Percentiles rank a stretch among this genome's conserved stretches.
phyloP scores from a whole-genome alignment of 805 yeast genomes.

The Metschnikowia shivogae region DNA sequence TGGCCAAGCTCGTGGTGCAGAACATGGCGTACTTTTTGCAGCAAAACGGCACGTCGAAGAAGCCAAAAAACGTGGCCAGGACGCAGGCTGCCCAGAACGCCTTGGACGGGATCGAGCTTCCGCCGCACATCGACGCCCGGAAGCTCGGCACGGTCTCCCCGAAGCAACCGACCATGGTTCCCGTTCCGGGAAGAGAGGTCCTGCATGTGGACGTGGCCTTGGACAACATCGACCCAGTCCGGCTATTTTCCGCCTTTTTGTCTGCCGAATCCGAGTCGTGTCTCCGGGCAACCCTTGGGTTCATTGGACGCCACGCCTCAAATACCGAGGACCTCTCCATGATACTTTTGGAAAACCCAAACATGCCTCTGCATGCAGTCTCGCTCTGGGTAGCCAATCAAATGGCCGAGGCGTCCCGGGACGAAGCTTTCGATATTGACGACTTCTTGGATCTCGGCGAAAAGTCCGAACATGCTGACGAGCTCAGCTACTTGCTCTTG shows the following conservation, averaged over 20 bases:
- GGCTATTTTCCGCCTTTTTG: slow-evolving; percentile 16
- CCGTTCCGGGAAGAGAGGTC: not conserved
- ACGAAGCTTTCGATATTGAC: slow-evolving; percentile 10
- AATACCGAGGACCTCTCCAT: not conserved
- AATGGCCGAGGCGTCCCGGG: slow-evolving; percentile 5
- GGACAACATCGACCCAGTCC: not conserved
- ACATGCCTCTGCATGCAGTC: slow-evolving; percentile 5
- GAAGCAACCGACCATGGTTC: not conserved
- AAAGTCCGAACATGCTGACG: slow-evolving; percentile 15
- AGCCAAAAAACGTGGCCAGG: not conserved
- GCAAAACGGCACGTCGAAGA: not conserved
- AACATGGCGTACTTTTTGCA: not conserved
- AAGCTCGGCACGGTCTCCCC: slow-evolving; percentile 20
- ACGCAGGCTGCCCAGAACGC: slow-evolving; percentile 14
- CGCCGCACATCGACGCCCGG: slow-evolving; percentile 33
- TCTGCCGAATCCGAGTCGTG: slow-evolving; percentile 20
- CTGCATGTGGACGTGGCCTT: slow-evolving; percentile 9
- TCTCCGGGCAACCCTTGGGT: slow-evolving; percentile 13
- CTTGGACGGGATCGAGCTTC: slow-evolving; percentile 34
- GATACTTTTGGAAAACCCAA: not conserved
- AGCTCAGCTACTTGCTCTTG: slow-evolving; percentile 28
- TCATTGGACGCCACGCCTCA: slow-evolving; percentile 7
- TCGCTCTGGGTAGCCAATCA: slow-evolving; percentile 33
- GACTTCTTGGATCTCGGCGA: slow-evolving; percentile 15
- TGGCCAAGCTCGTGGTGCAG: not conserved